These are phyloP conservation scores for Exophiala calicioides DNA, from an alignment of 2,329 filamentous ascomycete genomes.

Conservation along the genomic window DNA sequence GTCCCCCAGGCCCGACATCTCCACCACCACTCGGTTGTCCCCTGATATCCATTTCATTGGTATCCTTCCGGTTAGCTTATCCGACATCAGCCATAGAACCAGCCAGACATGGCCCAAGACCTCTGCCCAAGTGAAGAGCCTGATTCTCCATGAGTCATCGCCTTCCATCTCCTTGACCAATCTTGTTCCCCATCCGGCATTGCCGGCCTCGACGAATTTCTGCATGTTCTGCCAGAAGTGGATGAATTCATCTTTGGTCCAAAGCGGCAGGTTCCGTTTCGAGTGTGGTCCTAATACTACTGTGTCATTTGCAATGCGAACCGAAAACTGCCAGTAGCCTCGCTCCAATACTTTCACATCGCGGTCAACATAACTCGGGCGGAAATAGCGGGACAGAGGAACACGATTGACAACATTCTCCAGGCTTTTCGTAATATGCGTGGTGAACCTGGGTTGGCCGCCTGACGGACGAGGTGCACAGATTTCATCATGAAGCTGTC, in stretches of 20 bases:
- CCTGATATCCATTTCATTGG: constrained; percentile 25
- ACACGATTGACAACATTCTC: constrained; percentile 56
- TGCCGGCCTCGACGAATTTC: constrained; percentile 41
- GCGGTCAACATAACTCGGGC: constrained; percentile 52
- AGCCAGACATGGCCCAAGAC: constrained; percentile 72
- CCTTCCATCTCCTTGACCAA: constrained; percentile 36
- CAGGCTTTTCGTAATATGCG: constrained; percentile 60
- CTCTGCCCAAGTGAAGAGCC: constrained; percentile 77
- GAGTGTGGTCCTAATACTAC: background rate
- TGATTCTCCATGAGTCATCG: constrained; percentile 43
- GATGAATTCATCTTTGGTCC: constrained; percentile 39
- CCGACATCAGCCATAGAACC: constrained; percentile 54
- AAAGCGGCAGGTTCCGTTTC: background rate
- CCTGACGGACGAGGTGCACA: constrained; percentile 11
- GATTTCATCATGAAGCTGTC: constrained; percentile 13
- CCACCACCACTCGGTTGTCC: constrained; percentile 19
- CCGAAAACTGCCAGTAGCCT: constrained; percentile 72
- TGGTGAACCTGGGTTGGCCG: constrained; percentile 32
- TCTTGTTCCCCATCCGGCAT: constrained; percentile 50
- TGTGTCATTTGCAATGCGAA: constrained; percentile 51
- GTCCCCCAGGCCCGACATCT: constrained; percentile 24
- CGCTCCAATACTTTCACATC: constrained; percentile 64
- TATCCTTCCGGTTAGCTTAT: constrained; percentile 17
- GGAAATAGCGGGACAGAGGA: constrained; percentile 56
- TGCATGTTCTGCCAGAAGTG: constrained; percentile 46